These are phyloP conservation scores for Blastobotrys buckinghamii DNA, from an alignment of 1,139 yeast species.

Conservation along the genomic window DNA sequence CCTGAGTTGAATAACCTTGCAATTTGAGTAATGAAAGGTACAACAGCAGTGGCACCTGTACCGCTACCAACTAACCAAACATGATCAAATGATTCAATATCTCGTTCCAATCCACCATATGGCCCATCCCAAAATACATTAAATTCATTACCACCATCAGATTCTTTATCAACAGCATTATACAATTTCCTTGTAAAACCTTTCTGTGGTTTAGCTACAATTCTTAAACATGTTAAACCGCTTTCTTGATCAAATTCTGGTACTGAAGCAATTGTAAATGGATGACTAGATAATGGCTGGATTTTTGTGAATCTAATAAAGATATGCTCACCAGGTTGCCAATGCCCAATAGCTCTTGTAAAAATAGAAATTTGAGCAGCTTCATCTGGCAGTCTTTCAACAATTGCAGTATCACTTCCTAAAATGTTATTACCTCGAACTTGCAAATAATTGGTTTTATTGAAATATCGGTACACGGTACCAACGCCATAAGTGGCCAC, in stretches of 20 bases:
- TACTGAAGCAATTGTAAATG: constrained; percentile 49
- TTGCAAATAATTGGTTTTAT: constrained; percentile 45
- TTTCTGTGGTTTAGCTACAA: constrained; percentile 45
- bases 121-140: constrained; percentile 54
- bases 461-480: constrained; percentile 43
- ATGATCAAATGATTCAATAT: constrained; percentile 45
- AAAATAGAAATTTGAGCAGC: constrained; percentile 41
- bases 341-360: constrained; percentile 35
- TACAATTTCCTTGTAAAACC: constrained; percentile 44
- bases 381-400: constrained; percentile 33
- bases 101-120: constrained; percentile 54
- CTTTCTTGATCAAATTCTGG: constrained; percentile 28
- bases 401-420: constrained; percentile 42
- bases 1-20: constrained; percentile 13
- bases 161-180: constrained; percentile 21
- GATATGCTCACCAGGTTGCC: constrained; percentile 61
- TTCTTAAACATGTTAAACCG: constrained; percentile 35
- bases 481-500: constrained; percentile 53
- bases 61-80: constrained; percentile 38
- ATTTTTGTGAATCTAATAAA: constrained; percentile 46
- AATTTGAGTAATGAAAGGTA: constrained; percentile 41
- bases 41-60: constrained; percentile 50
- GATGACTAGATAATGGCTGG: constrained; percentile 51
- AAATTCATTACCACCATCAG: constrained; percentile 17
- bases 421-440: constrained; percentile 38